Percentiles rank a stretch among this genome's conserved stretches.
phyloP scores from a whole-genome alignment of 1,139 yeast species.

The Pichia sp. region DNA sequence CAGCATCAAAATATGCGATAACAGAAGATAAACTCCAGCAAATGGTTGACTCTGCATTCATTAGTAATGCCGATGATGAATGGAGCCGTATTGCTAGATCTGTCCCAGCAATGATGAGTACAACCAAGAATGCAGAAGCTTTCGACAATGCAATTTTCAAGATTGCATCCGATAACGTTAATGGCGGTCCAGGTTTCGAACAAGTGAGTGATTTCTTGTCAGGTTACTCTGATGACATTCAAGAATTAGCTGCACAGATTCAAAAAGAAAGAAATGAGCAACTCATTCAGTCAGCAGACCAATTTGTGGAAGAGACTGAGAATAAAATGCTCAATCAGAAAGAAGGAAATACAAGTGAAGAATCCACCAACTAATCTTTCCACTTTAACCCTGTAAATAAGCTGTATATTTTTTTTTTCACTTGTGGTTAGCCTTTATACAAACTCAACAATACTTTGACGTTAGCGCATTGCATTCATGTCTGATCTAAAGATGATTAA shows the following conservation, averaged over 20 bases:
- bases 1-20: constrained; percentile 56
- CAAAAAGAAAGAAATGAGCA: constrained; percentile 24
- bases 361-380: too few species aligned
- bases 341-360: constrained; percentile 12
- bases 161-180: constrained; percentile 22
- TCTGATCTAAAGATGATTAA: too few species aligned
- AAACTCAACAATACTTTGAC: too few species aligned
- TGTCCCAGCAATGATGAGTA: constrained; percentile 17
- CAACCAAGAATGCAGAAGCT: constrained; percentile 17
- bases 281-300: too few species aligned
- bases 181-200: constrained; percentile 30
- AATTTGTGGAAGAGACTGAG: too few species aligned
- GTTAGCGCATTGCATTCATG: too few species aligned
- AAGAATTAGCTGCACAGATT: constrained; percentile 22
- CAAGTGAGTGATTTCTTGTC: constrained; percentile 32
- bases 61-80: constrained; percentile 16
- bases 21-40: constrained; percentile 56
- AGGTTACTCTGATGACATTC: constrained; percentile 21
- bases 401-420: too few species aligned
- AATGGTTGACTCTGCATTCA: constrained; percentile 51
- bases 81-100: constrained; percentile 14
- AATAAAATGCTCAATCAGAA: constrained; percentile 18
- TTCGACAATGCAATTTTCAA: constrained; percentile 33
- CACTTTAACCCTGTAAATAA: too few species aligned
- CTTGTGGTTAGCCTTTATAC: too few species aligned